phyloP scores from a whole-genome alignment of 2,329 filamentous ascomycete genomes.

The Tolypocladium pustulatum region DNA sequence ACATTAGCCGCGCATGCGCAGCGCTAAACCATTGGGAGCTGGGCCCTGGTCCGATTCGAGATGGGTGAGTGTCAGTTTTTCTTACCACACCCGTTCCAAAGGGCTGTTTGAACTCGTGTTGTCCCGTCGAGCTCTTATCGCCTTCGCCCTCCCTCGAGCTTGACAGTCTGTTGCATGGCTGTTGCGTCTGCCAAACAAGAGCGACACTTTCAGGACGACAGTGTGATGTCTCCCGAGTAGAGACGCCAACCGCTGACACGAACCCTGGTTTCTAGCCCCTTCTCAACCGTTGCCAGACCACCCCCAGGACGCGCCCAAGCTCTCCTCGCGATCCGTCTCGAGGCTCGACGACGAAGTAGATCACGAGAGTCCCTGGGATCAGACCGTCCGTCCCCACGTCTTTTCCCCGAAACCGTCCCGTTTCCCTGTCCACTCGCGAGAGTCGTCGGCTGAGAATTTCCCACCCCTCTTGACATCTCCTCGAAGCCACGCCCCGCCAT shows the following conservation, averaged over 20 bases:
- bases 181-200: not conserved
- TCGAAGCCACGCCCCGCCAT: slow-evolving; percentile 28
- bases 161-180: not conserved
- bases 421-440: slow-evolving; percentile 41
- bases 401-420: slow-evolving; percentile 28
- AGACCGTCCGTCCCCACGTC: slow-evolving; percentile 36
- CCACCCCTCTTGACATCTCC: slow-evolving; percentile 22
- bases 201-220: not conserved
- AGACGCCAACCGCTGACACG: slow-evolving; percentile 5
- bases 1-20: slow-evolving; percentile 8
- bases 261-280: slow-evolving; percentile 32
- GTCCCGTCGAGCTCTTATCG: not conserved
- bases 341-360: slow-evolving; percentile 44
- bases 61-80: slow-evolving; percentile 13
- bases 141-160: not conserved
- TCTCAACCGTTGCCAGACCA: slow-evolving; percentile 50
- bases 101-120: not conserved
- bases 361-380: slow-evolving; percentile 38
- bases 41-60: slow-evolving; percentile 12
- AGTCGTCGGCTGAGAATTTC: slow-evolving; percentile 48
- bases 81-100: not conserved
- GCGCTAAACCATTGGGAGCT: slow-evolving; percentile 9
- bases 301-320: slow-evolving; percentile 40
- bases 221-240: not conserved
- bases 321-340: slow-evolving; percentile 37